Base-by-base conservation (phyloP, 202 grass and related monocot genomes). In the Panicum virgatum region DNA sequence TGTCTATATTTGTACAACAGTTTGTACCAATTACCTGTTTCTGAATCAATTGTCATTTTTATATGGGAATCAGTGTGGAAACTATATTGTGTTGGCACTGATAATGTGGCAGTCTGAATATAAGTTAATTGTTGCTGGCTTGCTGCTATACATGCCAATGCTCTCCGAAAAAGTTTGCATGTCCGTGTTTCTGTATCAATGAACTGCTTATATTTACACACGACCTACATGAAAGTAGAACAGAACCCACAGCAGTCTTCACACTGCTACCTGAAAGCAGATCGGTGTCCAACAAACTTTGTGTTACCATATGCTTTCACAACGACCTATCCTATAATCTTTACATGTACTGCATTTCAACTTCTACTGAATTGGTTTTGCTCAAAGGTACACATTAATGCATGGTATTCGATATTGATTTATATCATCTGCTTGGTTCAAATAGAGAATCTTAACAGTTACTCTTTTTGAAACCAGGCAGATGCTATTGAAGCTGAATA, bases 1-100 rank as follows among this genome's bases (percentile, higher is more conserved):
- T 75, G n/a, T n/a, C 67, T 73, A 51, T 62, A 79, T 46, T 11
- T 90, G 43, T 73, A 62, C 50, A 44, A 68, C 75, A 86, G 60
- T 32, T 59, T 79, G 78, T 86, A 86, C 37, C 8, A 37, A 37
- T 57, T 52, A 57, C 47, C 36, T 50, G 12, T 43, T 45, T 25
- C 29, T 15, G 19, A 39, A 56, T 56, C 9, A 43, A 36, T 19
- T 62, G 70, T 75, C 27, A 6, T 57, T 16, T 15, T 30, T 3
- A 58, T 71, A 12, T 13, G 36, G 64, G 50, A 77, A 66, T 39
- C 72, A 60, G 63, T 77, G 25, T 85, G 37, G 26, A 29, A 70
- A 5, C 8, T 81, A 66, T 48, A 59, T 52, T 73, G 36, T 7
- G 15, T 44, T 78, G 60, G 19, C 5, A 76, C 52, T 65, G n/a